Evolutionary conservation across 148 eudicot species (phyloP).

Genomic region (Chenopodium quinoa): DNA sequence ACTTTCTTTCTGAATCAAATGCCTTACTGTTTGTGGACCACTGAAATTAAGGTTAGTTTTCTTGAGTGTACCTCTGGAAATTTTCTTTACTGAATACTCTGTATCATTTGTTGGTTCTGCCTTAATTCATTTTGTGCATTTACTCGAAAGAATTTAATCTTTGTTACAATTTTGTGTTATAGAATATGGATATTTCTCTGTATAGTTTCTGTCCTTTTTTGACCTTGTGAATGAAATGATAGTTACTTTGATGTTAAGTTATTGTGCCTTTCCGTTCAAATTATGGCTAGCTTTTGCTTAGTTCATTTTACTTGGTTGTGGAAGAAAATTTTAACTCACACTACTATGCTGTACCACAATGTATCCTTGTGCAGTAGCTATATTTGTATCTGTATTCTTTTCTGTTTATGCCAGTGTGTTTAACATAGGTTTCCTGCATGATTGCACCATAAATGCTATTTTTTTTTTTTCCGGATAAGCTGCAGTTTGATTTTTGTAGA

Average conservation of each 20-base stretch:
- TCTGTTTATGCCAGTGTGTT: no score
- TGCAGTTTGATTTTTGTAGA: no score
- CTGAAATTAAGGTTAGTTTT: conserved; percentile 1
- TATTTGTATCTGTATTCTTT: no score
- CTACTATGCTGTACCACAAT: neutral
- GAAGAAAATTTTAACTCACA: neutral
- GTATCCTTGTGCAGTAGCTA: neutral
- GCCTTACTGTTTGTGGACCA: neutral
- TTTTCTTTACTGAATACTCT: neutral
- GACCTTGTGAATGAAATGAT: neutral
- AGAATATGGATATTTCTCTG: neutral
- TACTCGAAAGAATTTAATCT: neutral
- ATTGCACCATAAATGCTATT: no score
- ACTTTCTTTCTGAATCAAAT: neutral
- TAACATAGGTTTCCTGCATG: no score
- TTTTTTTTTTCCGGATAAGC: no score
- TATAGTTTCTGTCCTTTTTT: neutral
- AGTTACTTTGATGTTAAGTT: neutral
- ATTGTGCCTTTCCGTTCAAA: neutral
- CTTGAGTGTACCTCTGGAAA: neutral
- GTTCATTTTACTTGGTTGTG: neutral
- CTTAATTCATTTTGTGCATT: neutral
- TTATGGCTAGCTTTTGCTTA: neutral
- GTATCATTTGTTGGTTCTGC: neutral
- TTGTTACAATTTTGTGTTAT: neutral